Percentiles rank a stretch among this genome's conserved stretches.
Conservation (phyloP, 805 yeast species). For the Torulaspora microellipsoides region DNA sequence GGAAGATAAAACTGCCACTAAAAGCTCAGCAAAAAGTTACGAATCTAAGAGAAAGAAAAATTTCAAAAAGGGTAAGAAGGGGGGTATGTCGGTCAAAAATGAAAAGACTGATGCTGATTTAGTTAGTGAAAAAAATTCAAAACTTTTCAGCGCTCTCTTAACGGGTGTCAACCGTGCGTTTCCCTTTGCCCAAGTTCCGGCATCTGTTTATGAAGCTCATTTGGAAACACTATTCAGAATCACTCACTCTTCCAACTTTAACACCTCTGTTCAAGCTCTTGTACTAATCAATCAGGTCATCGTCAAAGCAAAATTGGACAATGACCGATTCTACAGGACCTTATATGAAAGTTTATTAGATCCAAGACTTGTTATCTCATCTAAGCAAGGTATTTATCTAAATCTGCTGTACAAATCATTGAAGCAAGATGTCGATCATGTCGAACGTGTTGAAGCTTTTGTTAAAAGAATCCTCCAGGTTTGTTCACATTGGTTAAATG, state of each 20-base stretch:
- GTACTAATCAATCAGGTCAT: constrained; percentile 80
- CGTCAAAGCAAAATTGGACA: constrained; percentile 48
- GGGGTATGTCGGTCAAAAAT: constrained; percentile 71
- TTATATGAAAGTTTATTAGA: constrained; percentile 87
- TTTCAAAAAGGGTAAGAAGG: constrained; percentile 79
- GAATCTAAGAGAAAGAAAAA: constrained; percentile 69
- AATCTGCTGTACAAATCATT: constrained; percentile 81
- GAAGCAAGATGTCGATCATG: constrained; percentile 57
- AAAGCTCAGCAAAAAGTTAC: constrained; percentile 36
- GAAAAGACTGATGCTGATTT: constrained; percentile 62
- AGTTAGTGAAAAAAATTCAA: constrained; percentile 73
- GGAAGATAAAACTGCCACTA: constrained; percentile 38
- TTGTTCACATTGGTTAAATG: constrained; percentile 77
- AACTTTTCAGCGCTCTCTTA: constrained; percentile 80
- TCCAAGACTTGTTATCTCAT: constrained; percentile 73
- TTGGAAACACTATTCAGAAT: constrained; percentile 80
- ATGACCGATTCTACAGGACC: constrained; percentile 77
- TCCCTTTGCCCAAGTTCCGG: constrained; percentile 79
- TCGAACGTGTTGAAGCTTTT: constrained; percentile 74
- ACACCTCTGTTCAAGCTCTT: constrained; percentile 89
- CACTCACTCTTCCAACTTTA: constrained; percentile 91
- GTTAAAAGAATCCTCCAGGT: constrained; percentile 86
- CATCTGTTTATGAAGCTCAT: constrained; percentile 67
- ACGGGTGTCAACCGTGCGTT: constrained; percentile 96
- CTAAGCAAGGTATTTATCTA: constrained; percentile 89